Base-by-base conservation (phyloP, 2,329 filamentous ascomycete genomes). In the Colletotrichum melonis region DNA sequence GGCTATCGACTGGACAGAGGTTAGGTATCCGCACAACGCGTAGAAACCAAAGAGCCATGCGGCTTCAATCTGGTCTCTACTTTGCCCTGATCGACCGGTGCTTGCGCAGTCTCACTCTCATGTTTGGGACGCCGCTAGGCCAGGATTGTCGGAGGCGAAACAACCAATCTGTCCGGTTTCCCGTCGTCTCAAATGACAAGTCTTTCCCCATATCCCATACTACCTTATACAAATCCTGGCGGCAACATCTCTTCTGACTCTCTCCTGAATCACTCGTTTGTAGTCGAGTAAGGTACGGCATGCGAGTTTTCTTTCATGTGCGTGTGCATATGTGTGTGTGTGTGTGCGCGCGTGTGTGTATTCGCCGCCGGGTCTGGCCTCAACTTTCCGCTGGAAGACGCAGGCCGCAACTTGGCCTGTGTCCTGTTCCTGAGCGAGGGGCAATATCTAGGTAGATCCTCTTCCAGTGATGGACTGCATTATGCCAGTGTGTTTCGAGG, bases 401-500 rank as follows among this genome's bases (percentile, higher is more conserved):
- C 32, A 57, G 32, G 49, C n/a, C 30, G 46, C 30, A 55, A 19
- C 46, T 55, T 64, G 49, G 49, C 62, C 22, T 55, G 42, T 52
- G 58, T 55, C 46, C 19, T 60, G 54, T 55, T 69, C 38, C 30
- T 69, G n/a, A 3, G 35, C 52, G n/a, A 26, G 35, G 49, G 35
- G 69, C 35, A 46, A 72, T 42, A 32, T 57, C 66, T 64, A 26
- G 19, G 24, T 59, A 54, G 42, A 46, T 59, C 24, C 35, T 64
- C 54, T 38, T 32, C 28, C 55, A 14, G 58, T 35, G 11, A 26
- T 42, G 55, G 35, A 42, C 67, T 66, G 49, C 42, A 71, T 71
- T 49, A 42, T 73, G 28, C 52, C 58, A 35, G 56, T 52, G 38
- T 66, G 62, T 72, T 66, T 72, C 67, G 70, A 60, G 54, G 46